Evolutionary conservation across 371 early-diverging fungal genomes (phyloP).

Genomic region (Parasitella parasitica): DNA sequence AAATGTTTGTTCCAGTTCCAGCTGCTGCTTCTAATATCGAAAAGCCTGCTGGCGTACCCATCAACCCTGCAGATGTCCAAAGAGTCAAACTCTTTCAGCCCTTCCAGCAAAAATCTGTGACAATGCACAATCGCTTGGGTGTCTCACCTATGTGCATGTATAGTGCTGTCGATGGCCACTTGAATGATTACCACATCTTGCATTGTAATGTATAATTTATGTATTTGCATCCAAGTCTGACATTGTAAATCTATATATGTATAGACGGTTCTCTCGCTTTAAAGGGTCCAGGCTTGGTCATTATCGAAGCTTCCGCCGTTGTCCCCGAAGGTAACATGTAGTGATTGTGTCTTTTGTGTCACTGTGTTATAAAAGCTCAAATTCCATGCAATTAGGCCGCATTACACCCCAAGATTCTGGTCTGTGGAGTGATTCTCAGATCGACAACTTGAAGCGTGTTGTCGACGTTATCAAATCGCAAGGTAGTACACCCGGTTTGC

Average conservation of each 20-base stretch:
- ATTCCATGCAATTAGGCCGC: constrained; percentile 34
- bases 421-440: constrained; percentile 79
- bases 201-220: too few species aligned
- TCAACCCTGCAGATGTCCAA: constrained; percentile 9
- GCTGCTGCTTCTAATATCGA: not conserved
- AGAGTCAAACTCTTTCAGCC: constrained; percentile 63
- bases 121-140: constrained; percentile 71
- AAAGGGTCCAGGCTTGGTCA: constrained; percentile 71
- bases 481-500: constrained; percentile 66
- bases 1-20: constrained; percentile 1
- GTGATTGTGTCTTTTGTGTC: too few species aligned
- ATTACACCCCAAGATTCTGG: constrained; percentile 73
- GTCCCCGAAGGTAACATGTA: constrained; percentile 52
- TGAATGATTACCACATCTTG: constrained; percentile 56
- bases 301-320: constrained; percentile 83
- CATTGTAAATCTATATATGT: too few species aligned
- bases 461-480: constrained; percentile 65
- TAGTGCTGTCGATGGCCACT: constrained; percentile 20
- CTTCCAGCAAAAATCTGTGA: constrained; percentile 42
- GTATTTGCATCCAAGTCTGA: too few species aligned
- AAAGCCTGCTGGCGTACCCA: constrained; percentile 22
- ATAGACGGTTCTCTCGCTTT: constrained; percentile 65
- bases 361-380: too few species aligned
- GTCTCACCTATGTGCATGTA: constrained; percentile 83
- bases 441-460: constrained; percentile 57